These are phyloP conservation scores for Umbelopsis sp. DNA, from an alignment of 371 early-diverging fungal species.

Conservation along the genomic window DNA sequence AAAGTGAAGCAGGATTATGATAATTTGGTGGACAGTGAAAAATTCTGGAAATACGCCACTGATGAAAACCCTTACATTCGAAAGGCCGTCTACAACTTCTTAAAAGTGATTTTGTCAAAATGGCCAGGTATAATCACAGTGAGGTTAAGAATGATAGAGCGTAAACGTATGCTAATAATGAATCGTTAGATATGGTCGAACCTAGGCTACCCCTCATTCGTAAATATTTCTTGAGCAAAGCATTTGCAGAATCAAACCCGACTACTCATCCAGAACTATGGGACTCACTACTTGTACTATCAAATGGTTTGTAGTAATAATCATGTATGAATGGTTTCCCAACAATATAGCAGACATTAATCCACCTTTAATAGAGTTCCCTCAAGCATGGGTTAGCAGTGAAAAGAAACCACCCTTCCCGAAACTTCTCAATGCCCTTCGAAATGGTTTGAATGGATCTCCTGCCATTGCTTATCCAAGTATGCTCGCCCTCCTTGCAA, in stretches of 20 bases:
- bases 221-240: slow-evolving; percentile 49
- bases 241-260: slow-evolving; percentile 60
- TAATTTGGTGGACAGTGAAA: slow-evolving; percentile 48
- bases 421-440: slow-evolving; percentile 68
- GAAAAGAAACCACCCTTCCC: slow-evolving; percentile 68
- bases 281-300: slow-evolving; percentile 64
- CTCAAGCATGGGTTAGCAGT: slow-evolving; percentile 68
- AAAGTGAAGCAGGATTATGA: slow-evolving; percentile 49
- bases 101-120: slow-evolving; percentile 37
- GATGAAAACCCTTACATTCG: slow-evolving; percentile 53
- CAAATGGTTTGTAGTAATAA: slow-evolving; percentile 59
- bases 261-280: slow-evolving; percentile 62
- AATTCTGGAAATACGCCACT: slow-evolving; percentile 52
- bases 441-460: slow-evolving; percentile 69
- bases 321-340: not conserved
- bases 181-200: slow-evolving; percentile 38
- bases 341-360: not conserved
- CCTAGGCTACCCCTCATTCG: slow-evolving; percentile 53
- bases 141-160: not conserved
- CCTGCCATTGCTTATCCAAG: slow-evolving; percentile 68
- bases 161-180: not conserved
- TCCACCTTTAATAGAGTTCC: slow-evolving; percentile 49
- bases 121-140: slow-evolving; percentile 39
- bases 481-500: slow-evolving; percentile 66
- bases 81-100: slow-evolving; percentile 53